Evolutionary conservation across 306 rosid genomes (phyloP).

Genomic region (Delonix regia): DNA sequence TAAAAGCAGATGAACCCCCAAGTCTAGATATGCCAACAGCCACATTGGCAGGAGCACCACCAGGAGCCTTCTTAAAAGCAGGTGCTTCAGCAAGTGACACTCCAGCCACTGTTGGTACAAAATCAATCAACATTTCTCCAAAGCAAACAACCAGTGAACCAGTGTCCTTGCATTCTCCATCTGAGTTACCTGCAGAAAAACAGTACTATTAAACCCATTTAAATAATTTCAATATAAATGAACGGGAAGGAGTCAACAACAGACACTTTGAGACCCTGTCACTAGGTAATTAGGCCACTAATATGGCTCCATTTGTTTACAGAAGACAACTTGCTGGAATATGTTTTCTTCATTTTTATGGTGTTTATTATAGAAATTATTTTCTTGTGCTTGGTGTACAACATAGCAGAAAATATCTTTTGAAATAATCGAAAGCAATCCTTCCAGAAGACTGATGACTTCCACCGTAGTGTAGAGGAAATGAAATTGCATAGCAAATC

Average conservation of each 20-base stretch:
- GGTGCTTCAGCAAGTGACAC: slow-evolving; percentile 94
- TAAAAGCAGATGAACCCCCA: slow-evolving; percentile 82
- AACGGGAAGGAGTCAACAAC: background rate
- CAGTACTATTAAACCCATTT: slow-evolving; percentile 33
- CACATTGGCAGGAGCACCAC: slow-evolving; percentile 98
- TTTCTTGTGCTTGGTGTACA: background rate
- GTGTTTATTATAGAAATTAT: background rate
- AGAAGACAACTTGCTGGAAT: background rate
- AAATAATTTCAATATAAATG: background rate
- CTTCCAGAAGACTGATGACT: background rate
- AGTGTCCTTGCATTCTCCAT: slow-evolving; percentile 32
- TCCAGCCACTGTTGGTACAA: slow-evolving; percentile 85
- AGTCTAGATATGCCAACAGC: slow-evolving; percentile 84
- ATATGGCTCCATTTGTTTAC: background rate
- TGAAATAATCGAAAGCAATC: background rate
- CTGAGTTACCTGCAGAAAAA: slow-evolving; percentile 45
- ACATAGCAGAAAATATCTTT: background rate
- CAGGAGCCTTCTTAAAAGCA: slow-evolving; percentile 89
- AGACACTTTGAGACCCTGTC: background rate
- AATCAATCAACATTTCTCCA: slow-evolving; percentile 86
- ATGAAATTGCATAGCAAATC: background rate
- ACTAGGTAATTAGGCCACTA: slow-evolving; percentile 7
- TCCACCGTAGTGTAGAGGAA: background rate
- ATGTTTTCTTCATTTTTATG: background rate
- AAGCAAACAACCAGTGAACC: slow-evolving; percentile 73